Evolutionary conservation across 176 grass and related monocot genomes (phyloP), one percentile per base, ranked within the genome.

Genomic region (Echinochloa phyllopogon): DNA sequence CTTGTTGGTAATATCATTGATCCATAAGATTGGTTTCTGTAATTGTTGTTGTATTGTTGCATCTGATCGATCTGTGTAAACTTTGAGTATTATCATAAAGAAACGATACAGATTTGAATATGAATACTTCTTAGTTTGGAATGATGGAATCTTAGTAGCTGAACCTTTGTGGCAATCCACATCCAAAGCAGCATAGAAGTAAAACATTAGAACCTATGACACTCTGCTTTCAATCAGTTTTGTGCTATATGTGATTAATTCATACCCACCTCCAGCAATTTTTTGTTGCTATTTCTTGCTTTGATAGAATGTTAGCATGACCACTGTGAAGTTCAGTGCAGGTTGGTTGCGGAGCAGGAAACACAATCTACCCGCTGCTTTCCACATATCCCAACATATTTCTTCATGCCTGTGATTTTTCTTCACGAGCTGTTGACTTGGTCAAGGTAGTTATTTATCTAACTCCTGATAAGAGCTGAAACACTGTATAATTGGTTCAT

Each of bases 361-460:
- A 98, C 72, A 94, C 96, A 65, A 84, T 98, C 56, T 98, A 92
- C 72, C 96, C 93, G 1, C 75, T 98, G 76, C 66, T 95, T 47
- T 86, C 89, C 78, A 94, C 80, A 29, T 95, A 98, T 69, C 89
- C 91, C 6, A 63, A 91, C 89, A 89, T 95, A 86, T 95, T 89
- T 94, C 84, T 89, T 76, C 86, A 98, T 78, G 96, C 93, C 27
- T 95, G 96, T 81, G 91, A 95, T 90, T 95, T 98, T 91, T 98
- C 96, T 50, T 63, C 77, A 74, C 77, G 93, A 47, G 96, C 96
- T 42, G 89, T 98, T 70, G 86, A 92, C 24, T 86, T 95, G 72
- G 93, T 98, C 66, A 98, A 98, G 96, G 96, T 98, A 86, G 18
- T 21, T 68, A 3, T 61, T 71, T 53, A 25, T 77, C 64, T 52